Base-by-base conservation (phyloP, 78 protist genomes). In the Speleostelium caveatum region DNA sequence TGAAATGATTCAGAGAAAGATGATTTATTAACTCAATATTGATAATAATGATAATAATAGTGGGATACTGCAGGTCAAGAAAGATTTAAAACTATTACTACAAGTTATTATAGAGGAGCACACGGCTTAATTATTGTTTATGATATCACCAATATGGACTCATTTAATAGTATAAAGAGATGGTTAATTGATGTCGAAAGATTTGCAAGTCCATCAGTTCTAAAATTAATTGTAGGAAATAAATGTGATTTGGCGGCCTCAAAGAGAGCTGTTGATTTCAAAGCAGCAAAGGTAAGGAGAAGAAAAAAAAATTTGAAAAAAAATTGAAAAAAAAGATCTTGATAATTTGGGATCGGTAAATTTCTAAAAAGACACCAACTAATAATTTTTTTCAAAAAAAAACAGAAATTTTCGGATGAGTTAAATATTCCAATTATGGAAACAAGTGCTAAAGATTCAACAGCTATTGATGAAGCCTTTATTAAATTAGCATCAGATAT, bases 51-150 rank as follows among this genome's bases (percentile, higher is more conserved):
- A n/a, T n/a, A n/a, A n/a, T n/a, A n/a, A 51, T 73, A 62, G 55
- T 87, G 94, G 94, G 86, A 87, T 53, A 96, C 96, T 2, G 97
- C 97, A 21, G 97, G 97, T 36, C 96, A 94, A 73, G 96, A 96
- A 61, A 56, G 96, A 51, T 96, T 94, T 56, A 67, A 91, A 30
- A 86, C 96, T 0, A 86, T 96, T 49, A 96, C 97, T 21, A 68
- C 86, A 41, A 33, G 83, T 16, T 94, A 92, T 68, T 96, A 94
- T 78, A 91, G 95, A 59, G 96, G 95, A 12, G 97, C 97, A 28
- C 95, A 90, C 36, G 97, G 97, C 51, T 45, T 96, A 12, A 91
- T 96, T 32, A 65, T 89, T 24, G 96, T 91, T 22, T 86, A 75
- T 26, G 93, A 86, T 61, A 75, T 73, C 14, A 86, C 93, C 2